phyloP scores from a whole-genome alignment of 2,329 filamentous ascomycete species.

The Teratosphaeria pseudoeucalypti region DNA sequence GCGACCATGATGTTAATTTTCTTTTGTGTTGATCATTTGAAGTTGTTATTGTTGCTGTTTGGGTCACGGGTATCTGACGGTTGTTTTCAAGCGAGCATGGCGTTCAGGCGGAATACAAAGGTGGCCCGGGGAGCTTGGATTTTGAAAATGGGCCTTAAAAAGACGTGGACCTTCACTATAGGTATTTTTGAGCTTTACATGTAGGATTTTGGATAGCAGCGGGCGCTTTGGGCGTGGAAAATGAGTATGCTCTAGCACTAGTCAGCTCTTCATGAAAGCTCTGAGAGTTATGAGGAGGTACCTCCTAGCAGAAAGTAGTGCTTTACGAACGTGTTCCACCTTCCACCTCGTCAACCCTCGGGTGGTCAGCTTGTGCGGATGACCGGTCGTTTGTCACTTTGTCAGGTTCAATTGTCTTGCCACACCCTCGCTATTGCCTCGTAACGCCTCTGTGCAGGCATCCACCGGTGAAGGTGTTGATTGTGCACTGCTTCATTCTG shows the following conservation, averaged over 20 bases:
- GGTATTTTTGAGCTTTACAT: background rate
- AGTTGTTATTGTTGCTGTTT: background rate
- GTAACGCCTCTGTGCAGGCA: background rate
- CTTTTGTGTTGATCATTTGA: background rate
- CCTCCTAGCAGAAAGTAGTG: background rate
- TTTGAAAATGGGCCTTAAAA: background rate
- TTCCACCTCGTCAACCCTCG: background rate
- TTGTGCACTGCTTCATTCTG: background rate
- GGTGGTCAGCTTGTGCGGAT: background rate
- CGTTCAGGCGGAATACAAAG: background rate
- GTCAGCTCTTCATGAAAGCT: background rate
- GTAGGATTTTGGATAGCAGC: background rate
- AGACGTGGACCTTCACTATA: background rate
- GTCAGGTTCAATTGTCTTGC: background rate
- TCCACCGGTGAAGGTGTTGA: background rate
- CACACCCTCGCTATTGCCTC: background rate
- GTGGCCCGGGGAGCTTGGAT: background rate
- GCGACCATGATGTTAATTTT: background rate
- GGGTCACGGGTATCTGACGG: background rate
- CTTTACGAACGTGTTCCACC: background rate
- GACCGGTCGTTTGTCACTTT: background rate
- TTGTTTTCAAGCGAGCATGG: background rate
- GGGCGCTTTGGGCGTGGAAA: background rate
- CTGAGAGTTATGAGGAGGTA: background rate
- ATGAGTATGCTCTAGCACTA: background rate